Evolutionary conservation across 805 yeast species (phyloP), one percentile per base, ranked within the genome.

Genomic region (Wickerhamomyces tratensis): DNA sequence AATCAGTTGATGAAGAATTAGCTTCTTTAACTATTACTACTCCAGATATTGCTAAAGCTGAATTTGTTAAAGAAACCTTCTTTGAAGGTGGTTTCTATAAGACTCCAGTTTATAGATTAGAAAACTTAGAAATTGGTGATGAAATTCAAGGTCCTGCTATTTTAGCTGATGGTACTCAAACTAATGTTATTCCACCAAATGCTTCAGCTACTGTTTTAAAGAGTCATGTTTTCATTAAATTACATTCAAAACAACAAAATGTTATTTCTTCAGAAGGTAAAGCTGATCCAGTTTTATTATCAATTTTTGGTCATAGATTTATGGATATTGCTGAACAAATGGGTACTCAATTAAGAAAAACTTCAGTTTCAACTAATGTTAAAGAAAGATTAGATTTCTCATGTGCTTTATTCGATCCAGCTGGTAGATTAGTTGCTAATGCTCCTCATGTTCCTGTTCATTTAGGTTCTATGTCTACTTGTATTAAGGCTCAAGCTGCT

Each of bases 251-350:
- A 14, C 45, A 43, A 6, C 42, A 48, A 34, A 44, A 43, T 7
- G 39, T 38, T 4, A 30, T 40, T 5, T 25, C 38, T 15, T 31
- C 46, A 1, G 44, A 49, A 15, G 55, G 55, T 30, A 45, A 61
- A 7, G 58, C 65, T 2, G 89, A 86, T 50, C 93, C 93, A 1
- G 75, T 86, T 33, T 64, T 79, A 48, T 60, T 86, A 35, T 82
- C 94, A 0, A 81, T 86, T 25, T 86, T 86, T 61, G 82, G 86
- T 33, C 88, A 85, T 59, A 67, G 94, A 46, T 86, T 86, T 59
- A 85, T 86, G 91, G 87, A 86, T 48, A 85, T 86, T 58, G 95
- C 95, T 8, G 94, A 86, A 51, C 91, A 83, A 56, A 86, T 86
- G 95, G 91, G 94, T 35, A 74, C 74, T 34, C 82, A 89, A 6